A percentile compares a stretch with the other conserved stretches of the same genome.
Evolutionary conservation across 805 yeast species (phyloP).

Genomic region (Candida railenensis): DNA sequence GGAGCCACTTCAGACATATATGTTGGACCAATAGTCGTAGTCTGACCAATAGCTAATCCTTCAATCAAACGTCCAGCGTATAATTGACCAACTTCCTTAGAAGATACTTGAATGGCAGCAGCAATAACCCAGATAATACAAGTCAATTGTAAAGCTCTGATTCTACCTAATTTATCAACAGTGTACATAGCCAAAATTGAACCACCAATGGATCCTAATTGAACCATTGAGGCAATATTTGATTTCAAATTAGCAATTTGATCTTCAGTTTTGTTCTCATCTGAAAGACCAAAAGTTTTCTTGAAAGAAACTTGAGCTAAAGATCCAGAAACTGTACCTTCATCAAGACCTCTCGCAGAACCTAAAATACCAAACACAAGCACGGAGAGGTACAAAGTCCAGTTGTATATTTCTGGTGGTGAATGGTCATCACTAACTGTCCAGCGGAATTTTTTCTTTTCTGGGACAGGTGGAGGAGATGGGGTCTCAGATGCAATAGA

Average conservation of each 20-base stretch:
- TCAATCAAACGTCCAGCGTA: constrained; percentile 53
- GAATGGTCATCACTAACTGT: constrained; percentile 22
- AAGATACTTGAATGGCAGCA: constrained; percentile 46
- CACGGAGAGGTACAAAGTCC: constrained; percentile 41
- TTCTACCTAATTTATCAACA: constrained; percentile 50
- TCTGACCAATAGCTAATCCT: constrained; percentile 52
- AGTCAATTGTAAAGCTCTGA: constrained; percentile 42
- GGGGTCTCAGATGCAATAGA: neutral
- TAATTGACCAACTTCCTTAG: constrained; percentile 44
- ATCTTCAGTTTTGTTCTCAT: constrained; percentile 27
- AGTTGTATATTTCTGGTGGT: constrained; percentile 45
- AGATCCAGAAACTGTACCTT: constrained; percentile 49
- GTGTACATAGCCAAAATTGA: constrained; percentile 42
- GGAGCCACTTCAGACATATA: constrained; percentile 54
- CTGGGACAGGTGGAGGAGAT: neutral
- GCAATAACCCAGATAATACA: constrained; percentile 45
- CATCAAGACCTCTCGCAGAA: constrained; percentile 55
- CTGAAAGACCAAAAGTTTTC: constrained; percentile 41
- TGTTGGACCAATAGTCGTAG: constrained; percentile 53
- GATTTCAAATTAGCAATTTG: constrained; percentile 45
- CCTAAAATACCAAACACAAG: constrained; percentile 54
- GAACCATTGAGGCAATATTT: constrained; percentile 57
- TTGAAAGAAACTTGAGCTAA: constrained; percentile 42
- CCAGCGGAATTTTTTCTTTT: constrained; percentile 18
- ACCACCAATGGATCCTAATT: constrained; percentile 54